These are phyloP conservation scores for Penicillium chermesinum DNA, from an alignment of 495 filamentous ascomycete species.

Conservation along the genomic window DNA sequence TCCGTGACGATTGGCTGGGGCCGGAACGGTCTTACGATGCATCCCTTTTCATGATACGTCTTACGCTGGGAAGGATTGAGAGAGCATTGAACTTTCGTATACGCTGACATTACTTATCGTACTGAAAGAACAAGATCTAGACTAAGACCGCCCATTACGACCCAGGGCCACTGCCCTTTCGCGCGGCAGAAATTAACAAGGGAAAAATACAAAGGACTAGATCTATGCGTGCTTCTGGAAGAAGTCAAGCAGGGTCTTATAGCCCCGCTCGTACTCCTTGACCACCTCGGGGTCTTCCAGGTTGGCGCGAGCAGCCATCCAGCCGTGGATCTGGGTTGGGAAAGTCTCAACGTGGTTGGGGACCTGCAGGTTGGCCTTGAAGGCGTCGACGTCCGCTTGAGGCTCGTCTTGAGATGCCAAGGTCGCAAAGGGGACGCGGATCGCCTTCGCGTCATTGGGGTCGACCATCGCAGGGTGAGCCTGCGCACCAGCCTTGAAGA, in stretches of 20 bases:
- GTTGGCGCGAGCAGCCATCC: slow-evolving; percentile 78
- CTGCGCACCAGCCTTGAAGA: slow-evolving; percentile 65
- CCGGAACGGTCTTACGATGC: too few species aligned
- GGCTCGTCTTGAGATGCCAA: slow-evolving; percentile 66
- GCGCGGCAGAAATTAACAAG: too few species aligned
- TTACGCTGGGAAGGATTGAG: too few species aligned
- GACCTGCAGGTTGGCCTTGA: slow-evolving; percentile 59
- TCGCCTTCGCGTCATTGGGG: slow-evolving; percentile 58
- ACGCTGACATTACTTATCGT: too few species aligned
- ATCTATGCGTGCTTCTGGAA: slow-evolving; percentile 72
- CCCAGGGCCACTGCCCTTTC: too few species aligned
- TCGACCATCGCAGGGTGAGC: slow-evolving; percentile 88
- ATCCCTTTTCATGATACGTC: too few species aligned
- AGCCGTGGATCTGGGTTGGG: slow-evolving; percentile 78
- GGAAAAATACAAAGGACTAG: too few species aligned
- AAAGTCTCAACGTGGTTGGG: slow-evolving; percentile 78
- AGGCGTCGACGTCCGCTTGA: slow-evolving; percentile 62
- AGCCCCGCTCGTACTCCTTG: slow-evolving; percentile 75
- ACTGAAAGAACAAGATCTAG: too few species aligned
- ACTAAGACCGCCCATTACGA: too few species aligned
- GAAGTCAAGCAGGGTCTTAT: slow-evolving; percentile 68
- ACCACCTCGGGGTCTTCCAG: slow-evolving; percentile 61
- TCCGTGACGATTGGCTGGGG: too few species aligned
- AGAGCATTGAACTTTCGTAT: too few species aligned
- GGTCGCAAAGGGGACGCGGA: slow-evolving; percentile 60